Evolutionary conservation across 208 protist species (phyloP).

Genomic region (Trypanosomatidae sp.): DNA sequence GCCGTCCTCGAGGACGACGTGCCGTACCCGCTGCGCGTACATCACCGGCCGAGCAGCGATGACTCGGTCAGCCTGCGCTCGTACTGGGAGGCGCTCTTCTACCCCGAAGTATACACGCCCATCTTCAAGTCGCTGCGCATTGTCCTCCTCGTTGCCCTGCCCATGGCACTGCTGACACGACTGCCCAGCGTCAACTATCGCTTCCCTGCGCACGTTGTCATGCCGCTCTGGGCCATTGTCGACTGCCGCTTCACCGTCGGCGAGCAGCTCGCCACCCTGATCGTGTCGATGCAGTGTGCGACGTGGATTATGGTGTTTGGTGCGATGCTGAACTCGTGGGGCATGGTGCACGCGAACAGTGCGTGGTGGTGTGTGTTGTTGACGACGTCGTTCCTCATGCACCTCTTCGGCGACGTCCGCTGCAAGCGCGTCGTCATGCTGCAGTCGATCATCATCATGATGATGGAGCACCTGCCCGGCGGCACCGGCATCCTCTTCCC

Average conservation of each 20-base stretch:
- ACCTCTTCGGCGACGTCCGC: conserved; percentile 32
- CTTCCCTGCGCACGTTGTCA: conserved; percentile 18
- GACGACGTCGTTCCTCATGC: conserved; percentile 12
- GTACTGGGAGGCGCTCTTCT: conserved; percentile 22
- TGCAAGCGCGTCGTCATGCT: conserved; percentile 39
- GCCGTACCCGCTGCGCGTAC: too few species aligned
- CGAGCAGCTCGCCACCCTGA: conserved; percentile 19
- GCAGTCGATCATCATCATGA: conserved; percentile 38
- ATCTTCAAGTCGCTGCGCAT: conserved; percentile 37
- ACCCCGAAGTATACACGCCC: conserved; percentile 20
- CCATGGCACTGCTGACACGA: conserved; percentile 17
- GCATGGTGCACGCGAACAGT: conserved; percentile 9
- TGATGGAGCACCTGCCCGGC: conserved; percentile 24
- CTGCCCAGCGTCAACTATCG: conserved; percentile 8
- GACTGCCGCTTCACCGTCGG: conserved; percentile 28
- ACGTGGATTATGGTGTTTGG: conserved; percentile 24
- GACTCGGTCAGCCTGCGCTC: conserved; percentile 10
- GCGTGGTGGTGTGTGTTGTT: conserved; percentile 60
- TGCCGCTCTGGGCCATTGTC: conserved; percentile 20
- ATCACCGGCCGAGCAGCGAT: conserved; percentile 2
- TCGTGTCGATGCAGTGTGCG: conserved; percentile 9
- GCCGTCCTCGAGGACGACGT: too few species aligned
- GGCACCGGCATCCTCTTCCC: conserved; percentile 13
- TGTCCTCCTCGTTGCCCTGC: conserved; percentile 25
- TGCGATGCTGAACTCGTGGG: conserved; percentile 24